Evolutionary conservation across 2,329 filamentous ascomycete species (phyloP).

Genomic region (Helotiales sp.): DNA sequence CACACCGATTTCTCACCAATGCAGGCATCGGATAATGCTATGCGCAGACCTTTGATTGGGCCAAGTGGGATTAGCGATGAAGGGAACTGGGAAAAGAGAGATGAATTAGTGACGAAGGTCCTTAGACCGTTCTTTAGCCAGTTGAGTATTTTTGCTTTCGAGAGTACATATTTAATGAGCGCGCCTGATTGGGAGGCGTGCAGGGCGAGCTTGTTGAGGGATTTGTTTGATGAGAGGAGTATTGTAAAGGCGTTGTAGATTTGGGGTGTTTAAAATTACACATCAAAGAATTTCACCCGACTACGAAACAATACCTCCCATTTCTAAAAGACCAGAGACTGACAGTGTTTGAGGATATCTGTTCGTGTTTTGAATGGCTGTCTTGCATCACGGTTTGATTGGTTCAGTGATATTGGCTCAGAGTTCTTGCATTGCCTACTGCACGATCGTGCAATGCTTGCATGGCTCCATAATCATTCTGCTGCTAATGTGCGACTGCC

Average conservation of each 20-base stretch:
- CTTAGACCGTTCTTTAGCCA: slow-evolving; percentile 87
- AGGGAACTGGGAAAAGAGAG: slow-evolving; percentile 57
- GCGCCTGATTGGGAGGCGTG: slow-evolving; percentile 65
- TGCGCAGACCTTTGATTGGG: slow-evolving; percentile 42
- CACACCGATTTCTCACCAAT: slow-evolving; percentile 26
- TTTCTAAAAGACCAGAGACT: background rate
- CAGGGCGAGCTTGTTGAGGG: slow-evolving; percentile 62
- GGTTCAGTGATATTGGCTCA: background rate
- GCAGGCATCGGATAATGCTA: slow-evolving; percentile 25
- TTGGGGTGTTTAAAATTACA: background rate
- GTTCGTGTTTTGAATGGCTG: no score
- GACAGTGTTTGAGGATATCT: no score
- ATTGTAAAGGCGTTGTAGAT: slow-evolving; percentile 54
- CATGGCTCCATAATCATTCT: background rate
- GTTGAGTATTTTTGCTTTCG: slow-evolving; percentile 90
- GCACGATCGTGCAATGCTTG: background rate
- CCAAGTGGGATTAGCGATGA: slow-evolving; percentile 52
- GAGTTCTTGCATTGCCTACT: background rate
- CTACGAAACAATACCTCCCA: no score
- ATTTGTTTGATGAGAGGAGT: slow-evolving; percentile 78
- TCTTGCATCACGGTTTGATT: background rate
- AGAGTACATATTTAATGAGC: slow-evolving; percentile 87
- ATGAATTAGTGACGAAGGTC: slow-evolving; percentile 73
- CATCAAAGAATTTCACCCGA: background rate
- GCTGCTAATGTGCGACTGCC: slow-evolving; percentile 18